These are phyloP conservation scores for Penicillium sp. DNA, from an alignment of 2,329 filamentous ascomycete species.

Conservation along the genomic window DNA sequence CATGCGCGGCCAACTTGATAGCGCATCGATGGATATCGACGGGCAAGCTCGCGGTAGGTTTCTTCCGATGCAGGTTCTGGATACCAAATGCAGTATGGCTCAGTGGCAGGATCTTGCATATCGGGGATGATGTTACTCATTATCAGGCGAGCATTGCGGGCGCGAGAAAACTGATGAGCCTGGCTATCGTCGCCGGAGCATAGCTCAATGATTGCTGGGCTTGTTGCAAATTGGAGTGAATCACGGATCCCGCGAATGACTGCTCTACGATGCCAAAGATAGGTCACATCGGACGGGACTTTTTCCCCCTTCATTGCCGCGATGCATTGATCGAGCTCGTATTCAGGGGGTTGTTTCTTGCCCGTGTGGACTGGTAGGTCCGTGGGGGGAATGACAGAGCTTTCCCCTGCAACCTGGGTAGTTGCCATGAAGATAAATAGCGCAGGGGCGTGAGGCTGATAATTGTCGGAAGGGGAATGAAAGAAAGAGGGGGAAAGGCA, in stretches of 20 bases:
- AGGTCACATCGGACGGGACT: neutral
- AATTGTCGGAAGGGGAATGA: neutral
- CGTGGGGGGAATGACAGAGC: neutral
- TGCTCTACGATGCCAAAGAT: slow-evolving; percentile 10
- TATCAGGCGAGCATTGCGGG: slow-evolving; percentile 17
- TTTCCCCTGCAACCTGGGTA: neutral
- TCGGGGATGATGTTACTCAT: slow-evolving; percentile 29
- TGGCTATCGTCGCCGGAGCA: slow-evolving; percentile 10
- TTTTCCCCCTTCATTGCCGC: too few relatives aligned
- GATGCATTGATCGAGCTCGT: too few relatives aligned
- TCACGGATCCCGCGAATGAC: slow-evolving; percentile 11
- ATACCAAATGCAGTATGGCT: slow-evolving; percentile 47
- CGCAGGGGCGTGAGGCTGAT: neutral
- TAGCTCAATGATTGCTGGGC: slow-evolving; percentile 11
- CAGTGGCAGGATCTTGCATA: slow-evolving; percentile 18
- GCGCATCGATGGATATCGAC: slow-evolving; percentile 28
- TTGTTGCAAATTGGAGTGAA: slow-evolving; percentile 14
- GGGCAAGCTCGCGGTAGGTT: slow-evolving; percentile 36
- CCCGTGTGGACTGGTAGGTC: neutral
- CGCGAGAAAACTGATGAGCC: slow-evolving; percentile 10
- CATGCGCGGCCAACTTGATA: slow-evolving; percentile 21
- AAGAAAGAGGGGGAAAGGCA: neutral
- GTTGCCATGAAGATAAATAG: neutral
- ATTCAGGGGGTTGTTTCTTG: neutral
- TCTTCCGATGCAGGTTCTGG: slow-evolving; percentile 38